A percentile compares a stretch with the other conserved stretches of the same genome.
Conservation (phyloP, 306 rosid genomes). For the Cucurbita moschata region DNA sequence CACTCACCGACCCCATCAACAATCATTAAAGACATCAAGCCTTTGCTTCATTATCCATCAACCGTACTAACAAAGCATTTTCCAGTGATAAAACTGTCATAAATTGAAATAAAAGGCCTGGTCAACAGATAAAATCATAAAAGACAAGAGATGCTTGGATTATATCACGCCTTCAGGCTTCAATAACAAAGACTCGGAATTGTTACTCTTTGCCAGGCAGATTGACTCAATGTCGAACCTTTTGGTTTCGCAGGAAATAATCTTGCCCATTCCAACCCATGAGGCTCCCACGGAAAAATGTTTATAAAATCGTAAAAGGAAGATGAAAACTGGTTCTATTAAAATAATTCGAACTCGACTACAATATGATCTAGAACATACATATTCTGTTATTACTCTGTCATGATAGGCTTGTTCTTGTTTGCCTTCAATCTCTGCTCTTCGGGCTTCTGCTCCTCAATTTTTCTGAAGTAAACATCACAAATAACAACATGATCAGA, state of each 20-base stretch:
- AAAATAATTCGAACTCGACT: not conserved
- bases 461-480: conserved; percentile 35
- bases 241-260: not conserved
- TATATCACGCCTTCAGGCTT: not conserved
- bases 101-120: not conserved
- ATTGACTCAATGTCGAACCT: not conserved
- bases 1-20: not conserved
- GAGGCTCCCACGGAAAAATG: not conserved
- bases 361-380: not conserved
- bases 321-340: not conserved
- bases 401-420: conserved; percentile 94
- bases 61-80: conserved; percentile 2
- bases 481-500: not conserved
- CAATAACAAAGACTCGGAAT: not conserved
- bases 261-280: not conserved
- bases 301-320: not conserved
- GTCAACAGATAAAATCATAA: not conserved
- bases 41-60: conserved; percentile 1
- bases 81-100: not conserved
- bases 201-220: not conserved
- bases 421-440: conserved; percentile 74
- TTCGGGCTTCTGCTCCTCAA: conserved; percentile 84
- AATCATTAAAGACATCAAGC: not conserved
- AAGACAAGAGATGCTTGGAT: not conserved
- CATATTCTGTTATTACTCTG: conserved; percentile 34